Conservation (phyloP, 2,329 filamentous ascomycete genomes). For the Apiospora rasikravindrae region DNA sequence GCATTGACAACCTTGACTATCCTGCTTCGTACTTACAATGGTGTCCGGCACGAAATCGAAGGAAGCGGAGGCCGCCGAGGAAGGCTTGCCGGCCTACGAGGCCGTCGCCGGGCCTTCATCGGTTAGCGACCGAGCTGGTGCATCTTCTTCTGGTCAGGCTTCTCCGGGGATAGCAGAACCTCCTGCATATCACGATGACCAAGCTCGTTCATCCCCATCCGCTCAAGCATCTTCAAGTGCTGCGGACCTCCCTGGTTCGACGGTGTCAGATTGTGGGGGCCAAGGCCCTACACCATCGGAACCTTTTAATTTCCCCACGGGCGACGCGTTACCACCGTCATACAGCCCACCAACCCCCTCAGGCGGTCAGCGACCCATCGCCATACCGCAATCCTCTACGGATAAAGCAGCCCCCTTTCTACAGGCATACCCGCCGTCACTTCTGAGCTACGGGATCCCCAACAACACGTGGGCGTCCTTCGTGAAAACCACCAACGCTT, state of each 20-base stretch:
- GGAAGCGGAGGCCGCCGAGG: conserved; percentile 5
- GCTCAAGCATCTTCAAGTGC: not conserved
- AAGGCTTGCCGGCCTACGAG: conserved; percentile 12
- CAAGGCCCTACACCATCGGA: conserved; percentile 38
- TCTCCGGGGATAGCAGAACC: not conserved
- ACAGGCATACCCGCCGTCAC: conserved; percentile 42
- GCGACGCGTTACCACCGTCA: conserved; percentile 35
- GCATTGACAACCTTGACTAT: not conserved
- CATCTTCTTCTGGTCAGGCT: not conserved
- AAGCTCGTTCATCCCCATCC: no score
- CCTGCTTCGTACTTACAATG: not conserved
- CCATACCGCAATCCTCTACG: conserved; percentile 46
- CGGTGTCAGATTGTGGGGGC: not conserved
- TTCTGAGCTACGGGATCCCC: conserved; percentile 43
- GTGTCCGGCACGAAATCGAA: not conserved
- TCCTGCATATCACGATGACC: not conserved
- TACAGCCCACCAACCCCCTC: conserved; percentile 30
- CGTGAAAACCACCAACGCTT: conserved; percentile 48
- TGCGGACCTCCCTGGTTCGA: not conserved
- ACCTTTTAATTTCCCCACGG: conserved; percentile 48
- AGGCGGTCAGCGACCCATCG: conserved; percentile 38
- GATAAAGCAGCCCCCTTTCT: conserved; percentile 45
- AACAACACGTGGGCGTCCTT: conserved; percentile 34
- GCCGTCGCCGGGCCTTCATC: conserved; percentile 13
- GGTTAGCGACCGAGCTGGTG: not conserved